Evolutionary conservation across 2,329 filamentous ascomycete genomes (phyloP).

Genomic region (Metarhizium brunneum): DNA sequence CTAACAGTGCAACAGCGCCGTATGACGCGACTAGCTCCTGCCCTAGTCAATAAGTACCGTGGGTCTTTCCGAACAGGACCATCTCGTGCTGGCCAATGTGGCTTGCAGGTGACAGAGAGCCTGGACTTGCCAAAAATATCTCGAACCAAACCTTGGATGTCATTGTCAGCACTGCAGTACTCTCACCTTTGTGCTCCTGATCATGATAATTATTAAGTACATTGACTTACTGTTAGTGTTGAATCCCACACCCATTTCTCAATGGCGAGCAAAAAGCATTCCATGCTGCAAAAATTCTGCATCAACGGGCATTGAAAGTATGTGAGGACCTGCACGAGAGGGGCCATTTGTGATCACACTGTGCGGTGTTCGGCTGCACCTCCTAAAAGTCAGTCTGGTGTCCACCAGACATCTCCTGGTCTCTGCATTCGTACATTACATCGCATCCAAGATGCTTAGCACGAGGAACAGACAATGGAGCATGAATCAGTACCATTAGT

Average conservation of each 20-base stretch:
- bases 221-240: too few species aligned
- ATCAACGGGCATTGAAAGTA: too few species aligned
- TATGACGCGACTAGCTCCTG: background rate
- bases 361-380: background rate
- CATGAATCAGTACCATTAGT: background rate
- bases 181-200: too few species aligned
- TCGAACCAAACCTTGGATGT: too few species aligned
- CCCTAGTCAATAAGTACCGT: background rate
- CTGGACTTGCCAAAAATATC: background rate
- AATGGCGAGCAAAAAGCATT: too few species aligned
- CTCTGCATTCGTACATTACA: background rate
- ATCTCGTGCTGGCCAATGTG: background rate
- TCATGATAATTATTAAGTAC: too few species aligned
- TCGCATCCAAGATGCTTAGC: background rate
- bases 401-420: background rate
- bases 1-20: too few species aligned
- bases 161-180: too few species aligned
- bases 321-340: too few species aligned
- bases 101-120: background rate
- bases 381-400: background rate
- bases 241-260: too few species aligned
- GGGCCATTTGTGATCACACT: background rate
- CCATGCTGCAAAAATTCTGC: too few species aligned
- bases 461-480: background rate
- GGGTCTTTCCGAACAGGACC: too few species aligned